Evolutionary conservation across 768 basidiomycete genomes (phyloP).

Genomic region (Clavaria fumosa): DNA sequence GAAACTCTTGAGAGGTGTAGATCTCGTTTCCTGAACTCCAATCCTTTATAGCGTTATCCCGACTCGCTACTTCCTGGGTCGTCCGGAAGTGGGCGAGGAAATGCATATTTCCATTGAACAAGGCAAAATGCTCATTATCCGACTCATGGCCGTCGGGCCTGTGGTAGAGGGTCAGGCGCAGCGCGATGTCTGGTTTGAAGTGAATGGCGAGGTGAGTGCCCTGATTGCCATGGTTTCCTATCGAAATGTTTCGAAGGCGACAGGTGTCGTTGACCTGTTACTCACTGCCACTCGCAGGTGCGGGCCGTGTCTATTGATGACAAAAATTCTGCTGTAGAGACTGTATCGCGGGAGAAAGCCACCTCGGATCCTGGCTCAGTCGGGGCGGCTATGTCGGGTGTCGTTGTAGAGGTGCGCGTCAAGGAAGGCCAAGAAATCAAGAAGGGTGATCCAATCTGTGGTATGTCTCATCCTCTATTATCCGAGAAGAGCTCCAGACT

Average conservation of each 20-base stretch:
- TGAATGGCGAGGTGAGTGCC: conserved; percentile 89
- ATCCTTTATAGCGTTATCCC: conserved; percentile 61
- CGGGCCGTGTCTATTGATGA: conserved; percentile 94
- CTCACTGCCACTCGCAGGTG: conserved; percentile 34
- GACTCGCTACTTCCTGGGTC: conserved; percentile 93
- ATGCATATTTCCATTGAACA: conserved; percentile 93
- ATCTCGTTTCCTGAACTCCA: conserved; percentile 7
- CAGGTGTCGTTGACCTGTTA: conserved; percentile 7
- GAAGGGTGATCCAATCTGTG: conserved; percentile 92
- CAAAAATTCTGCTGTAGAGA: conserved; percentile 93
- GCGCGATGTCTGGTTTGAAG: conserved; percentile 97
- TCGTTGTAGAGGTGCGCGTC: conserved; percentile 94
- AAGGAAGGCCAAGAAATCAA: conserved; percentile 97
- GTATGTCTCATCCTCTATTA: conserved; percentile 29
- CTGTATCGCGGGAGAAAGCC: conserved; percentile 88
- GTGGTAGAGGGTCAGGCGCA: conserved; percentile 85
- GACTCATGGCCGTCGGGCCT: conserved; percentile 88
- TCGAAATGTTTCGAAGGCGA: too few relatives aligned
- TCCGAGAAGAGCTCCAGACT: conserved; percentile 11
- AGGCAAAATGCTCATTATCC: conserved; percentile 93
- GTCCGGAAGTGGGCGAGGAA: conserved; percentile 86
- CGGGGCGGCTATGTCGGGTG: conserved; percentile 95
- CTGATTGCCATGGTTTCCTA: too few relatives aligned
- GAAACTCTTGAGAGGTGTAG: conserved; percentile 3
- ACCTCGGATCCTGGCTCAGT: conserved; percentile 90